phyloP scores from a whole-genome alignment of 306 rosid species.

The Geum urbanum region DNA sequence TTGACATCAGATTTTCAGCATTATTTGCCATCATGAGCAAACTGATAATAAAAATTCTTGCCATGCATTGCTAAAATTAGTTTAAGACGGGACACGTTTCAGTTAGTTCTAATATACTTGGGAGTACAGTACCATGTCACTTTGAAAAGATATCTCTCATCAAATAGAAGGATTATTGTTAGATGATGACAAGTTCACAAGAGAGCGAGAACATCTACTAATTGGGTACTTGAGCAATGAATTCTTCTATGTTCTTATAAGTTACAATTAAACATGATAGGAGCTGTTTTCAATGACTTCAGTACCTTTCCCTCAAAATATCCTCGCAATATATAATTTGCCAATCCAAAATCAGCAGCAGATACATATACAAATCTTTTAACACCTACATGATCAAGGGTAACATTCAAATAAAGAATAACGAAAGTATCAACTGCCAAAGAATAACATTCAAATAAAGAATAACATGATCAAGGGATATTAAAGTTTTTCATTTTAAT shows the following conservation, averaged over 20 bases:
- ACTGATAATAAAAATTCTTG: neutral
- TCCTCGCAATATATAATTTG: slow-evolving; percentile 66
- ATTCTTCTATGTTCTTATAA: neutral
- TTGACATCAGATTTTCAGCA: too few species aligned
- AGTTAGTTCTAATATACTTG: neutral
- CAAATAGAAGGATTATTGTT: neutral
- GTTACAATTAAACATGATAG: neutral
- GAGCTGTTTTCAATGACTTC: neutral
- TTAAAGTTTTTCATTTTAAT: neutral
- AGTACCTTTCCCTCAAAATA: slow-evolving; percentile 96
- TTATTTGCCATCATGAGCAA: neutral
- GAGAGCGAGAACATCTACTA: neutral
- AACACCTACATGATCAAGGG: slow-evolving; percentile 54
- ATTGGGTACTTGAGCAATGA: neutral
- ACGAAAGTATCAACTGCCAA: neutral
- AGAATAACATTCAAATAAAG: slow-evolving; percentile 16
- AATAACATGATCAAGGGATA: neutral
- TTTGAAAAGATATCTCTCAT: neutral
- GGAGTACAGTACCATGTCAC: neutral
- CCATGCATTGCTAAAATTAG: neutral
- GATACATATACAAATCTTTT: slow-evolving; percentile 89
- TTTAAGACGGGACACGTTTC: neutral
- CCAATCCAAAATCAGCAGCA: slow-evolving; percentile 91
- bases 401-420: slow-evolving; percentile 19
- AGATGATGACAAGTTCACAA: neutral